A percentile compares a stretch with the other conserved stretches of the same genome.
phyloP scores from a whole-genome alignment of 345 rosid genomes.

The Cardamine chenopodiifolia region DNA sequence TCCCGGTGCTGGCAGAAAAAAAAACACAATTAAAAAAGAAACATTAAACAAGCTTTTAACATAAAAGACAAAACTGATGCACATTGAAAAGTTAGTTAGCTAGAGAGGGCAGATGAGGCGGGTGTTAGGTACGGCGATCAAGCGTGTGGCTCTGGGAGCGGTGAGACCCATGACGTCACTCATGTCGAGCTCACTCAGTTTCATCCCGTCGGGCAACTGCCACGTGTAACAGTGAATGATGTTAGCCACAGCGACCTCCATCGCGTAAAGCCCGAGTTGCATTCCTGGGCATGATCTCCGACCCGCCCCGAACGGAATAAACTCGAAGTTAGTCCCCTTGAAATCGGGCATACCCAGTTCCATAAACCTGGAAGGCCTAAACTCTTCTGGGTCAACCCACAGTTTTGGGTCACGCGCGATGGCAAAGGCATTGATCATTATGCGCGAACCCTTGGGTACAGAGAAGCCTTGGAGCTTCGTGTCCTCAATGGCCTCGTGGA shows the following conservation, averaged over 20 bases:
- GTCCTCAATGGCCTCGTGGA: slow-evolving; percentile 82
- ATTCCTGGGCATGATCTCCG: slow-evolving; percentile 92
- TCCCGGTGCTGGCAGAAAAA: background rate
- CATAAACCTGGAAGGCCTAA: slow-evolving; percentile 76
- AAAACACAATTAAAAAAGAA: background rate
- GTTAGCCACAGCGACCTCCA: slow-evolving; percentile 72
- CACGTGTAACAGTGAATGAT: slow-evolving; percentile 76
- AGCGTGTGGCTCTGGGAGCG: slow-evolving; percentile 71
- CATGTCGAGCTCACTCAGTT: slow-evolving; percentile 84
- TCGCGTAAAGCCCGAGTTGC: slow-evolving; percentile 84
- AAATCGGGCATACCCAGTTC: slow-evolving; percentile 66
- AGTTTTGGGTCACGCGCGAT: slow-evolving; percentile 70
- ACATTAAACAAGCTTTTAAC: background rate
- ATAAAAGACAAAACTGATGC: background rate
- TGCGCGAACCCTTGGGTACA: slow-evolving; percentile 67
- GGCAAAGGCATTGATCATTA: slow-evolving; percentile 80
- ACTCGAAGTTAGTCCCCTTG: slow-evolving; percentile 78
- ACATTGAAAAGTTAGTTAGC: background rate
- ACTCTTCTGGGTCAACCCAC: slow-evolving; percentile 77
- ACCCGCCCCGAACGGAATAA: slow-evolving; percentile 90
- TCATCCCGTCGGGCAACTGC: slow-evolving; percentile 90
- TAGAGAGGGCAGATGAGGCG: slow-evolving; percentile 51
- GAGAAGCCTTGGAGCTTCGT: slow-evolving; percentile 59
- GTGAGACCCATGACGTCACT: slow-evolving; percentile 83
- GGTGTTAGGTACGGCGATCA: slow-evolving; percentile 61